phyloP scores from a whole-genome alignment of 208 protist species.

The Novymonas esmeraldas region DNA sequence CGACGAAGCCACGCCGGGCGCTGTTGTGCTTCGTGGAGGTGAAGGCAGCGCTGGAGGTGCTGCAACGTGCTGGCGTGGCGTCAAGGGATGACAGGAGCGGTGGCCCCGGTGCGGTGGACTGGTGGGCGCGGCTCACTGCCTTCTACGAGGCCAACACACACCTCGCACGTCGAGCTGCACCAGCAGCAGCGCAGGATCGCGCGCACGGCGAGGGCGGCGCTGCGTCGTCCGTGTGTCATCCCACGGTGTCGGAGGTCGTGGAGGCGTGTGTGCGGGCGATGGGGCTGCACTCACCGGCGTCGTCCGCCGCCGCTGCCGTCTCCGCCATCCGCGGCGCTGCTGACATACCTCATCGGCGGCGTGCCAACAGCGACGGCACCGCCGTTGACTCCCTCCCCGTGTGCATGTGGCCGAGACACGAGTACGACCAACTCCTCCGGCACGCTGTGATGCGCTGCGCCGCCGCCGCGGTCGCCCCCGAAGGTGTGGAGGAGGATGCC shows the following conservation, averaged over 20 bases:
- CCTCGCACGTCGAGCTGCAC: background rate
- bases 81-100: background rate
- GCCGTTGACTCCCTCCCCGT: too few species aligned
- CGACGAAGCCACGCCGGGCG: background rate
- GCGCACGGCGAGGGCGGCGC: background rate
- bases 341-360: too few species aligned
- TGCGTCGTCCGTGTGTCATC: slow-evolving; percentile 9
- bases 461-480: too few species aligned
- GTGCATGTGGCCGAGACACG: too few species aligned
- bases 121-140: slow-evolving; percentile 2
- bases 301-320: background rate
- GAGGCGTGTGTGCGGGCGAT: slow-evolving; percentile 4
- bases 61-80: slow-evolving; percentile 1
- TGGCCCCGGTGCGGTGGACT: background rate
- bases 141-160: slow-evolving; percentile 8
- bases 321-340: too few species aligned
- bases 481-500: too few species aligned
- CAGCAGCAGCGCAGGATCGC: background rate
- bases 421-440: too few species aligned
- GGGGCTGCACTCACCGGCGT: background rate
- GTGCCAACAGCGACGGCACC: too few species aligned
- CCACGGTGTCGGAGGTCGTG: slow-evolving; percentile 4
- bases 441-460: too few species aligned
- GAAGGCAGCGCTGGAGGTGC: slow-evolving; percentile 19
- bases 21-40: slow-evolving; percentile 14